A percentile compares a stretch with the other conserved stretches of the same genome.
Conservation (phyloP, 208 protist genomes). For the Trypanosoma avium region DNA sequence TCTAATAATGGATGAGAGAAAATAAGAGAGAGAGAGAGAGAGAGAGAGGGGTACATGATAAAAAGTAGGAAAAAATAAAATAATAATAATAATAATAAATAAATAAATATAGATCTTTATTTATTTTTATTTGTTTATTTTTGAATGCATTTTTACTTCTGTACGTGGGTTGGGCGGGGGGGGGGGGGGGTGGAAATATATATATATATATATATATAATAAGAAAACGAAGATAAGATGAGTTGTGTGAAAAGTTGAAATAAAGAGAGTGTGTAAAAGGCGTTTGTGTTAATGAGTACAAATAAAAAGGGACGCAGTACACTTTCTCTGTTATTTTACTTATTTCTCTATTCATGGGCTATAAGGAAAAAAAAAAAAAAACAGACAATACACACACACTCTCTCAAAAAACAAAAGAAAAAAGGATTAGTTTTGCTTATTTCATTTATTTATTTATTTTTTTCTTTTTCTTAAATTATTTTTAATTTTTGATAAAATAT, state of each 20-base stretch:
- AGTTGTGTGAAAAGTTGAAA: too few species aligned
- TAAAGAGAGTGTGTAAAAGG: too few species aligned
- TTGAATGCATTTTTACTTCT: slow-evolving; percentile 11
- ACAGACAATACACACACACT: too few species aligned
- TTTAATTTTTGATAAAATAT: not conserved
- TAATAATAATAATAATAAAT: too few species aligned
- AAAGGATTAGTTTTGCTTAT: not conserved
- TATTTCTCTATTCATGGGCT: too few species aligned
- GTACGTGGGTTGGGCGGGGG: slow-evolving; percentile 2
- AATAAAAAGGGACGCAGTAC: too few species aligned
- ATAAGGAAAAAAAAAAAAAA: too few species aligned
- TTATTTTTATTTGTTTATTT: not conserved
- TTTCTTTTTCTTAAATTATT: slow-evolving; percentile 16
- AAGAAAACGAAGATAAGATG: not conserved
- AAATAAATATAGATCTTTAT: not conserved
- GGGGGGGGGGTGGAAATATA: slow-evolving; percentile 1
- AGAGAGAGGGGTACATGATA: not conserved
- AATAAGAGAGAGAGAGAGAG: not conserved
- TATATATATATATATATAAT: slow-evolving; percentile 2
- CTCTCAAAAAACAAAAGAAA: slow-evolving; percentile 15
- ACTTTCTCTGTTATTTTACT: too few species aligned
- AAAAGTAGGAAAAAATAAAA: too few species aligned
- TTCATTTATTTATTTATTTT: slow-evolving; percentile 16
- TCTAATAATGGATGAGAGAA: not conserved
- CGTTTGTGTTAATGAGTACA: too few species aligned